A percentile compares a stretch with the other conserved stretches of the same genome.
Conservation (phyloP, 2,329 filamentous ascomycete genomes). For the Elsinoe australis region DNA sequence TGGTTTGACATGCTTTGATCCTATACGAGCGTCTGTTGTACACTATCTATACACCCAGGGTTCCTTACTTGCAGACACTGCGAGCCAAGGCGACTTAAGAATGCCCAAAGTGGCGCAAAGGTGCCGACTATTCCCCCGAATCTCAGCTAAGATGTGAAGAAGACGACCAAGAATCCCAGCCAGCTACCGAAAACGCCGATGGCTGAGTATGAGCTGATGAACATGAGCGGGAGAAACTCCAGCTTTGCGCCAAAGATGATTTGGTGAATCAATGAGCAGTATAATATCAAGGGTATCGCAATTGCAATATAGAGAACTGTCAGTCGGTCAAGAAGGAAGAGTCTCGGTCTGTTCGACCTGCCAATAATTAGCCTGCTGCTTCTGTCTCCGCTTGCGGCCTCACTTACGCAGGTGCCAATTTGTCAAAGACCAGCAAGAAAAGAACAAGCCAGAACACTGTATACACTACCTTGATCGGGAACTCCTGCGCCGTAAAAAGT, state of each 20-base stretch:
- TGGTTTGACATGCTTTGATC: background rate
- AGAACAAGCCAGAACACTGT: conserved; percentile 85
- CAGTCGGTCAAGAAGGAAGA: conserved; percentile 88
- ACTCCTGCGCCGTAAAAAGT: conserved; percentile 85
- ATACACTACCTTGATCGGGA: conserved; percentile 88
- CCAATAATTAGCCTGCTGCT: conserved; percentile 17
- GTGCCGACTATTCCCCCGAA: too few relatives aligned
- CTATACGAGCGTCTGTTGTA: too few relatives aligned
- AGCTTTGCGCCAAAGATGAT: conserved; percentile 74
- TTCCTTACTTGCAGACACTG: too few relatives aligned
- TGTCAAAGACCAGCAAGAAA: conserved; percentile 80
- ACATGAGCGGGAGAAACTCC: conserved; percentile 94
- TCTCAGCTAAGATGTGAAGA: conserved; percentile 57
- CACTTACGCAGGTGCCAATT: conserved; percentile 66
- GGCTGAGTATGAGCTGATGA: conserved; percentile 89
- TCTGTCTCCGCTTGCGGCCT: too few relatives aligned
- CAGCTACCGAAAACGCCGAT: conserved; percentile 94
- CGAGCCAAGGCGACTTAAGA: too few relatives aligned
- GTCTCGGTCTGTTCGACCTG: conserved; percentile 63
- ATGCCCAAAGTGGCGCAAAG: too few relatives aligned
- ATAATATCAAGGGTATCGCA: conserved; percentile 80
- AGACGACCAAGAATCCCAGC: conserved; percentile 89
- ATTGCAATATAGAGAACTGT: conserved; percentile 82
- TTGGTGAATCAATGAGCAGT: conserved; percentile 77
- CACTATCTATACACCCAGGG: too few relatives aligned